phyloP scores from a whole-genome alignment of 495 filamentous ascomycete species.

The Lineolata rhizophorae region DNA sequence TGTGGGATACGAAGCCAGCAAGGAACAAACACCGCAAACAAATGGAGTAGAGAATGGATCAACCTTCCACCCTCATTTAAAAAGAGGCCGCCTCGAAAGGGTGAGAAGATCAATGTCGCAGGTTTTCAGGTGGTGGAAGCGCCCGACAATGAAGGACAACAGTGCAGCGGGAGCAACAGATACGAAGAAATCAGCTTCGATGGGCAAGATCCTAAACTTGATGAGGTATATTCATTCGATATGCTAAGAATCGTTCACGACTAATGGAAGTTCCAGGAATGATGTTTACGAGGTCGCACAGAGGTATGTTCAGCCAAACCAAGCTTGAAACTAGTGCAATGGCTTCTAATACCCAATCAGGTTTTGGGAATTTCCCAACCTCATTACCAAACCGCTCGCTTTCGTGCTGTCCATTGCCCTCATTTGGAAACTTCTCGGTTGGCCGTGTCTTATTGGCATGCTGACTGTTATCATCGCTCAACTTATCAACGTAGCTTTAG shows the following conservation, averaged over 20 bases:
- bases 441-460: conserved; percentile 54
- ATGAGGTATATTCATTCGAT: too few relatives aligned
- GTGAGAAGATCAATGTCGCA: too few relatives aligned
- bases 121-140: too few relatives aligned
- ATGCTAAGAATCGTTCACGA: conserved; percentile 3
- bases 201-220: conserved; percentile 68
- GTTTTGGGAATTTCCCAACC: conserved; percentile 57
- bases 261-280: conserved; percentile 20
- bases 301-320: too few relatives aligned
- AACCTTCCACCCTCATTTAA: too few relatives aligned
- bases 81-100: too few relatives aligned
- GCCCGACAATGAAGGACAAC: neutral
- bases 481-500: conserved; percentile 36
- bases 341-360: too few relatives aligned
- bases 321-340: conserved; percentile 6
- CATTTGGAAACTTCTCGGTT: conserved; percentile 55
- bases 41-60: too few relatives aligned
- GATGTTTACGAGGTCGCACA: conserved; percentile 74
- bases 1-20: too few relatives aligned
- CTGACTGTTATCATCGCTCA: conserved; percentile 41
- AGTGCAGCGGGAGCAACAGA: conserved; percentile 1
- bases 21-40: conserved; percentile 11
- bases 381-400: conserved; percentile 45
- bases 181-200: conserved; percentile 34
- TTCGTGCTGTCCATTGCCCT: conserved; percentile 43